Conservation (phyloP, 371 early-diverging fungal genomes). For the Rhizopus sp. region DNA sequence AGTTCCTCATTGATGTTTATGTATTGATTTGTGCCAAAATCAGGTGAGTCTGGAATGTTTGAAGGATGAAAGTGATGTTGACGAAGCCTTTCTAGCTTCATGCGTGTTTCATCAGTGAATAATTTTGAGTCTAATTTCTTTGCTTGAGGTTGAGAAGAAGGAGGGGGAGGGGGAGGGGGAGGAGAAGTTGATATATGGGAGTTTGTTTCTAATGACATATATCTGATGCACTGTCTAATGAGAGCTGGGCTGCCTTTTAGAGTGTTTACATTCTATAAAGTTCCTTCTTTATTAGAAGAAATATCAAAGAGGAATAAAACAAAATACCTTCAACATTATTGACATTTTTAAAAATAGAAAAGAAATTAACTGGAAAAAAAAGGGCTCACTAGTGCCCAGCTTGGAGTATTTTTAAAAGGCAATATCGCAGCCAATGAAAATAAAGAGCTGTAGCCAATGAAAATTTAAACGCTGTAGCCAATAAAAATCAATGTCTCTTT, state of each 20-base stretch:
- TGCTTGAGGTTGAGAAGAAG: slow-evolving; percentile 21
- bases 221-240: slow-evolving; percentile 6
- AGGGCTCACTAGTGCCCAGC: too few species aligned
- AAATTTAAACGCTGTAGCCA: too few species aligned
- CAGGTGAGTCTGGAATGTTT: slow-evolving; percentile 60
- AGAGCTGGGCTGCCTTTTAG: background rate
- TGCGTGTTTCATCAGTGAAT: slow-evolving; percentile 43
- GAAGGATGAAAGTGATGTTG: slow-evolving; percentile 52
- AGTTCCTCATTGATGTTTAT: slow-evolving; percentile 62
- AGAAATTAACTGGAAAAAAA: too few species aligned
- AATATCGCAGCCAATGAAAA: too few species aligned
- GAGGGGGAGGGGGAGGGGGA: slow-evolving; percentile 18
- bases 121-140: slow-evolving; percentile 12
- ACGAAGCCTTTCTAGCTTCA: slow-evolving; percentile 36
- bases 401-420: too few species aligned
- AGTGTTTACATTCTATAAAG: background rate
- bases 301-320: too few species aligned
- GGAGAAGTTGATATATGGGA: slow-evolving; percentile 1
- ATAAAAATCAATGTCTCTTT: too few species aligned
- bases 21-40: slow-evolving; percentile 71
- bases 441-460: too few species aligned
- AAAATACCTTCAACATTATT: too few species aligned
- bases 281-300: too few species aligned
- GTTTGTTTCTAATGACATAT: slow-evolving; percentile 24
- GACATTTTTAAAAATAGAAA: too few species aligned